A percentile compares a stretch with the other conserved stretches of the same genome.
These are phyloP conservation scores for Aspergillus fumigatus DNA, from an alignment of 2,329 filamentous ascomycete genomes.

Conservation along the genomic window DNA sequence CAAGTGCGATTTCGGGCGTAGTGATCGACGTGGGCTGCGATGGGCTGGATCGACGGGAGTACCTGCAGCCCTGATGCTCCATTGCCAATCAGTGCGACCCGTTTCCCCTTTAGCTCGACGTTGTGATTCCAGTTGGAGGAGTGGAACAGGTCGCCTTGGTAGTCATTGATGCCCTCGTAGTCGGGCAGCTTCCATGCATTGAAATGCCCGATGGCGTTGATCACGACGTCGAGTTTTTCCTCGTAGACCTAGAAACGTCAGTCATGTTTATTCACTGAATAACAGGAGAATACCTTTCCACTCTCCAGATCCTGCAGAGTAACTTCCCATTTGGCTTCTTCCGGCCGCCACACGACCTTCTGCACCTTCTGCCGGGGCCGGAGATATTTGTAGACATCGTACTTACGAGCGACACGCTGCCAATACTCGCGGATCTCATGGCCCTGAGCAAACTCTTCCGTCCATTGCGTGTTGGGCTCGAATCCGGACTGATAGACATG, in stretches of 20 bases:
- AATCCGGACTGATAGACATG: conserved; percentile 69
- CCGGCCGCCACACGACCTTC: conserved; percentile 52
- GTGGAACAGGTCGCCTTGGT: conserved; percentile 54
- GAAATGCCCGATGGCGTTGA: conserved; percentile 62
- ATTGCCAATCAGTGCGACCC: conserved; percentile 59
- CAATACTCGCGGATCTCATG: conserved; percentile 65
- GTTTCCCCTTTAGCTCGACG: conserved; percentile 47
- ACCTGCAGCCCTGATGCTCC: conserved; percentile 58
- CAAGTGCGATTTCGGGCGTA: conserved; percentile 64
- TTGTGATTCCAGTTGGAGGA: conserved; percentile 56
- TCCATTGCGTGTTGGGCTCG: conserved; percentile 64
- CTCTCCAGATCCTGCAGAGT: conserved; percentile 34
- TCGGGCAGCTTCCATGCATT: conserved; percentile 62
- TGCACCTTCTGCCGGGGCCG: conserved; percentile 55
- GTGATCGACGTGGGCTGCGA: conserved; percentile 52
- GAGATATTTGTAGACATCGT: conserved; percentile 59
- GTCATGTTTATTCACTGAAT: conserved; percentile 20
- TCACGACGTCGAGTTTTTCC: conserved; percentile 56
- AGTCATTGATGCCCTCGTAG: conserved; percentile 55
- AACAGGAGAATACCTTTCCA: conserved; percentile 13
- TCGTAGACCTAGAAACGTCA: conserved; percentile 32
- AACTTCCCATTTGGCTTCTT: conserved; percentile 53
- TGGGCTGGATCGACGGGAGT: conserved; percentile 37
- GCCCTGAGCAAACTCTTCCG: conserved; percentile 62
- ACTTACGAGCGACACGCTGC: conserved; percentile 58